These are phyloP conservation scores for Mortierella sp. DNA, from an alignment of 371 early-diverging fungal species.

Conservation along the genomic window DNA sequence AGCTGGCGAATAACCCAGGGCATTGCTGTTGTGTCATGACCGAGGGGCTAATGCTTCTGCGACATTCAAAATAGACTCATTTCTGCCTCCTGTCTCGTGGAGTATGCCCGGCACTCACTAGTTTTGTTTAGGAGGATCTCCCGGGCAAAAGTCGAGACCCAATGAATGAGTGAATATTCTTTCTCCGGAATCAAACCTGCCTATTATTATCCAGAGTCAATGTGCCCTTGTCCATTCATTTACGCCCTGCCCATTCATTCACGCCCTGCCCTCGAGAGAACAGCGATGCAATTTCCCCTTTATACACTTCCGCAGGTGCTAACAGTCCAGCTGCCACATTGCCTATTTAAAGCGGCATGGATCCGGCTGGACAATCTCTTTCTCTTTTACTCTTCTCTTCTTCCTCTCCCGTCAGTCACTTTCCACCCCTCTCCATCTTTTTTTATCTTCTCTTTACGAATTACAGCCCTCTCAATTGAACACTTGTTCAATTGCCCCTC, in stretches of 20 bases:
- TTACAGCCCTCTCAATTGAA: not conserved
- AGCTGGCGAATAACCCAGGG: not conserved
- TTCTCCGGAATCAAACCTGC: not conserved
- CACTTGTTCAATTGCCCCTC: conserved; percentile 17
- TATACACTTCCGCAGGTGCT: too few relatives aligned
- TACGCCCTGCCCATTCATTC: too few relatives aligned
- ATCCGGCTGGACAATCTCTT: not conserved
- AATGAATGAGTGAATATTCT: not conserved
- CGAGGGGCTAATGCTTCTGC: not conserved
- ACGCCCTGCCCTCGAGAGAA: too few relatives aligned
- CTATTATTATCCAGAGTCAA: not conserved
- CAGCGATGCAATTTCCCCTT: too few relatives aligned
- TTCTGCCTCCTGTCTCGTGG: not conserved
- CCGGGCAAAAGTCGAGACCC: not conserved
- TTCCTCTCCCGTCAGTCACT: conserved; percentile 7
- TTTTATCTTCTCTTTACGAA: not conserved
- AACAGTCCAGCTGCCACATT: conserved; percentile 7
- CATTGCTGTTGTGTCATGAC: not conserved
- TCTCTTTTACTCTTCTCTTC: conserved; percentile 11
- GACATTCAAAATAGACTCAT: not conserved
- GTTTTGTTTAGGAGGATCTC: not conserved
- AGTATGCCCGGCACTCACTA: too few relatives aligned
- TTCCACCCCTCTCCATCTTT: not conserved
- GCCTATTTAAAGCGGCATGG: conserved; percentile 1
- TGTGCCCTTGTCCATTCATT: too few relatives aligned